Evolutionary conservation across 164 flowering plant genomes (phyloP).

Genomic region (Brasenia schreberi): DNA sequence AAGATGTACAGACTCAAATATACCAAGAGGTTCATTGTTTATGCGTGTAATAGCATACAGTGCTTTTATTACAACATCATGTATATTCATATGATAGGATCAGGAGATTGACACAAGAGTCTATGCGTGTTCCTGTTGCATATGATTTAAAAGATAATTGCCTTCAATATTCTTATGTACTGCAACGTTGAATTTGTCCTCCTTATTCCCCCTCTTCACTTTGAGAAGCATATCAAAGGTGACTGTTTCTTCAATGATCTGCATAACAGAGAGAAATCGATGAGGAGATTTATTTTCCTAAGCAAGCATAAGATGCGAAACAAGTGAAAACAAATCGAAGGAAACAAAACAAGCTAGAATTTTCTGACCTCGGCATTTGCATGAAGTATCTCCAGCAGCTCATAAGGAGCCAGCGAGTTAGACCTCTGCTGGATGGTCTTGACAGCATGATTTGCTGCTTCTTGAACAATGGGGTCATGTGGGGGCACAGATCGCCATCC

Average conservation of each 20-base stretch:
- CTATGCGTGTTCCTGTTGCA: slow-evolving; percentile 10
- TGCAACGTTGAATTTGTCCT: too few species aligned
- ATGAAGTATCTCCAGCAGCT: slow-evolving; percentile 46
- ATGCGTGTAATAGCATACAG: background rate
- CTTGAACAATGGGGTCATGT: slow-evolving; percentile 55
- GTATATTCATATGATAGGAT: background rate
- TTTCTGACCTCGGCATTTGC: slow-evolving; percentile 61
- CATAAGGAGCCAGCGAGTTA: slow-evolving; percentile 57
- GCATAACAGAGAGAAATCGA: background rate
- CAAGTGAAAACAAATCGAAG: background rate
- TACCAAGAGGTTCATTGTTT: background rate
- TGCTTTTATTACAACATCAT: background rate
- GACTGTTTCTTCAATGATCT: slow-evolving; percentile 42
- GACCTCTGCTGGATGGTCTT: slow-evolving; percentile 65
- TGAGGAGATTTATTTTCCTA: background rate
- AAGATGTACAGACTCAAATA: too few species aligned
- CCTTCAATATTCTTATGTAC: too few species aligned
- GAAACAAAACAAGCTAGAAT: background rate
- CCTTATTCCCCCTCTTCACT: too few species aligned
- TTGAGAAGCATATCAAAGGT: slow-evolving; percentile 24
- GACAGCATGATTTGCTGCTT: slow-evolving; percentile 67
- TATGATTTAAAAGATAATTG: slow-evolving; percentile 13
- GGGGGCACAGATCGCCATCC: slow-evolving; percentile 47
- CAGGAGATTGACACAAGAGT: background rate
- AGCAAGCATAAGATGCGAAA: background rate